Conservation (phyloP, 257 asterid species). For the Mitragyna speciosa region DNA sequence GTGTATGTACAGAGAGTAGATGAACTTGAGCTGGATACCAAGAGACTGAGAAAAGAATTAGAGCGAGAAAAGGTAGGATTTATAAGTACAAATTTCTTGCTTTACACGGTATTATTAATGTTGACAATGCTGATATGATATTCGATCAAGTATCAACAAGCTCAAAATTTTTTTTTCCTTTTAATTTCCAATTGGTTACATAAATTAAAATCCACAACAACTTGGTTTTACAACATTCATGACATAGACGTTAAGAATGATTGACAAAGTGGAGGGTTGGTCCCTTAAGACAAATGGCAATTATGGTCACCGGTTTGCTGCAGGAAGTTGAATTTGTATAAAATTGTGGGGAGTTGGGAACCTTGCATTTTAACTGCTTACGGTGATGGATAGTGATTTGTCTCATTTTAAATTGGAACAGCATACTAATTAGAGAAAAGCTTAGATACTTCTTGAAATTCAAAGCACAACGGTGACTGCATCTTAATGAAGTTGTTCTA, state of each 20-base stretch:
- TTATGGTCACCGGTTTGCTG: not conserved
- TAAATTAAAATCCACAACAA: not conserved
- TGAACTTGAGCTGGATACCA: conserved; percentile 76
- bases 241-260: not conserved
- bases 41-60: conserved; percentile 72
- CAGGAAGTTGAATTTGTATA: not conserved
- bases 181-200: not conserved
- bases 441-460: not conserved
- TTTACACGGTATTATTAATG: not conserved
- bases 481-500: not conserved
- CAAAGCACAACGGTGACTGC: not conserved
- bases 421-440: not conserved
- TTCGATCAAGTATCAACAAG: not conserved
- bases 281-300: not conserved
- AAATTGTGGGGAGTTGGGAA: not conserved
- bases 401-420: not conserved
- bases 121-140: not conserved
- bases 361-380: conserved; percentile 1
- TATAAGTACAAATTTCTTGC: conserved; percentile 24
- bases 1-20: conserved; percentile 62
- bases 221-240: not conserved
- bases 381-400: not conserved
- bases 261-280: not conserved
- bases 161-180: too few relatives aligned
- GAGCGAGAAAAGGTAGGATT: conserved; percentile 91